These are phyloP conservation scores for Phytopythium chamaehyphon DNA, from an alignment of 352 stramenopile species.

Conservation along the genomic window DNA sequence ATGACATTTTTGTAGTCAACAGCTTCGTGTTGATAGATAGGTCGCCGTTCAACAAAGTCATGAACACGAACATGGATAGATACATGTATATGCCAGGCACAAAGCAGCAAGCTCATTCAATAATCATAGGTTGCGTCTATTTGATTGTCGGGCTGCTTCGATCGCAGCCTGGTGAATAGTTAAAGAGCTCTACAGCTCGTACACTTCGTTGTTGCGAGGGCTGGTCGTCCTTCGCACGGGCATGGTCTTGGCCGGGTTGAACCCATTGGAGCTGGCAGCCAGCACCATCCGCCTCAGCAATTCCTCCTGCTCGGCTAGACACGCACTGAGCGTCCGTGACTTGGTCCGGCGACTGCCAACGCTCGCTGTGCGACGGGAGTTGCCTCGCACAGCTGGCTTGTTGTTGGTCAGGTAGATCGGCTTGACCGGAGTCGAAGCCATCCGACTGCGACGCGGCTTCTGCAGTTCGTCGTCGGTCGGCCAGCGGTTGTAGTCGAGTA, in stretches of 20 bases:
- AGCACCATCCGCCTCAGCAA: conserved; percentile 28
- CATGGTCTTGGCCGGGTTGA: conserved; percentile 11
- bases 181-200: conserved; percentile 4
- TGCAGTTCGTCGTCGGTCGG: conserved; percentile 10
- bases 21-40: too few relatives aligned
- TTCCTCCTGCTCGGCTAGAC: conserved; percentile 37
- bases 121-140: too few relatives aligned
- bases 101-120: too few relatives aligned
- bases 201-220: neutral
- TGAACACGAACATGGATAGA: too few relatives aligned
- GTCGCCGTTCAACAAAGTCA: too few relatives aligned
- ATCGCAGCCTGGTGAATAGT: neutral
- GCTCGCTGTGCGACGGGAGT: conserved; percentile 20
- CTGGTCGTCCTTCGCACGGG: neutral
- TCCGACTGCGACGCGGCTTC: conserved; percentile 14
- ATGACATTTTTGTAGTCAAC: too few relatives aligned
- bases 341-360: conserved; percentile 15
- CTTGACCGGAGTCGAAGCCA: conserved; percentile 23
- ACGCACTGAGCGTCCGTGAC: conserved; percentile 27
- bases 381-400: conserved; percentile 7
- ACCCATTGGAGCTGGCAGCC: conserved; percentile 19
- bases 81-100: too few relatives aligned
- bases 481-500: conserved; percentile 15
- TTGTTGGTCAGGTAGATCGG: conserved; percentile 6
- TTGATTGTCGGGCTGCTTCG: neutral